These are phyloP conservation scores for Backusella parvicylindrica DNA, from an alignment of 192 early-diverging fungal species.

Conservation along the genomic window DNA sequence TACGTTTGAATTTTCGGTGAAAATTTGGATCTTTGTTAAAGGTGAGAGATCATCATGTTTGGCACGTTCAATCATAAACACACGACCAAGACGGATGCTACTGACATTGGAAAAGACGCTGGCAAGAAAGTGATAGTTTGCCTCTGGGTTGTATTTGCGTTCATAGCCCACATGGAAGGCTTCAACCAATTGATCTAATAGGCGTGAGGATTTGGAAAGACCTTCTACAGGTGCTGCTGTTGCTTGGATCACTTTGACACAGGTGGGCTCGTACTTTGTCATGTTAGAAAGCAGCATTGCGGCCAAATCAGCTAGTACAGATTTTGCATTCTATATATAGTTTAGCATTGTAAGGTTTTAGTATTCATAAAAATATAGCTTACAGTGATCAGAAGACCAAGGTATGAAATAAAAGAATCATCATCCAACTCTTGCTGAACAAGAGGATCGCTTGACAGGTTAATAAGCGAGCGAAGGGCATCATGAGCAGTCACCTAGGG, in stretches of 20 bases:
- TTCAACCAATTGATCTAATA: constrained; percentile 85
- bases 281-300: constrained; percentile 93
- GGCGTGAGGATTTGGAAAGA: constrained; percentile 42
- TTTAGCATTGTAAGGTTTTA: no score
- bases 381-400: constrained; percentile 70
- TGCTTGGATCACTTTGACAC: constrained; percentile 51
- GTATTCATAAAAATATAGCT: no score
- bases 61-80: constrained; percentile 63
- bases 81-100: constrained; percentile 59
- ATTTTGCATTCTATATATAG: constrained; percentile 50
- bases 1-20: constrained; percentile 75
- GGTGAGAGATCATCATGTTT: constrained; percentile 64
- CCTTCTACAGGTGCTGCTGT: constrained; percentile 30
- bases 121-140: constrained; percentile 81
- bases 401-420: constrained; percentile 64
- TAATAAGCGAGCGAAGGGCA: constrained; percentile 79
- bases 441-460: constrained; percentile 67
- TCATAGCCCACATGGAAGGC: constrained; percentile 83
- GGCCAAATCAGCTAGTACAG: constrained; percentile 74
- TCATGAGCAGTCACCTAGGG: constrained; percentile 77
- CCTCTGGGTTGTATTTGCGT: constrained; percentile 73
- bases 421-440: constrained; percentile 65
- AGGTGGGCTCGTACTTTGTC: constrained; percentile 64
- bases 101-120: constrained; percentile 92
- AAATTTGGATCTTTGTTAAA: constrained; percentile 81